A percentile compares a stretch with the other conserved stretches of the same genome.
Evolutionary conservation across 139 green algal species (phyloP).

Genomic region (Coelastrella sp.): DNA sequence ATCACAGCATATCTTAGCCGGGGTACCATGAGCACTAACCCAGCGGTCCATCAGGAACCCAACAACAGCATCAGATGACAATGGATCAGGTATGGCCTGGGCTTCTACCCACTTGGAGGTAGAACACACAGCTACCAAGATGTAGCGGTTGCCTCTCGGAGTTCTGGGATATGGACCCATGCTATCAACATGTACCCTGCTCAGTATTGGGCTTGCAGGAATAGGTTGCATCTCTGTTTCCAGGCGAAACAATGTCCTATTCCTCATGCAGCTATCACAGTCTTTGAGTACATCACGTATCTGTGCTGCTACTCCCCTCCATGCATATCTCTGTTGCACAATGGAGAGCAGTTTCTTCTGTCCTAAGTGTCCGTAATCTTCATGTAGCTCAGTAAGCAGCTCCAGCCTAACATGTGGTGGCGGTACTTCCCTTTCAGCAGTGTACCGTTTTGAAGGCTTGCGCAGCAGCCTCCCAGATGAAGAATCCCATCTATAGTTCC

Average conservation of each 20-base stretch:
- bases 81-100: not conserved
- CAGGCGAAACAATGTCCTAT: constrained; percentile 13
- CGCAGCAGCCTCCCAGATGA: not conserved
- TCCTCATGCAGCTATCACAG: constrained; percentile 13
- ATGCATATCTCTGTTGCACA: not conserved
- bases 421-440: not conserved
- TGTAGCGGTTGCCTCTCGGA: not conserved
- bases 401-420: not conserved
- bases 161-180: constrained; percentile 17
- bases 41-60: not conserved
- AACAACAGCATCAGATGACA: not conserved
- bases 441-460: not conserved
- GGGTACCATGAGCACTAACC: not conserved
- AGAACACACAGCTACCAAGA: not conserved
- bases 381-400: not conserved
- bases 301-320: not conserved
- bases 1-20: not conserved
- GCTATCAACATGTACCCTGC: constrained; percentile 6
- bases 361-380: constrained; percentile 5
- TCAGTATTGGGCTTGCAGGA: not conserved
- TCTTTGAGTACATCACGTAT: not conserved
- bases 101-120: constrained; percentile 20
- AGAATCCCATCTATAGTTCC: not conserved
- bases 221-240: not conserved
- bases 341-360: constrained; percentile 2